A percentile compares a stretch with the other conserved stretches of the same genome.
Conservation (phyloP, 148 eudicot genomes). For the Chenopodium berlandieri region DNA sequence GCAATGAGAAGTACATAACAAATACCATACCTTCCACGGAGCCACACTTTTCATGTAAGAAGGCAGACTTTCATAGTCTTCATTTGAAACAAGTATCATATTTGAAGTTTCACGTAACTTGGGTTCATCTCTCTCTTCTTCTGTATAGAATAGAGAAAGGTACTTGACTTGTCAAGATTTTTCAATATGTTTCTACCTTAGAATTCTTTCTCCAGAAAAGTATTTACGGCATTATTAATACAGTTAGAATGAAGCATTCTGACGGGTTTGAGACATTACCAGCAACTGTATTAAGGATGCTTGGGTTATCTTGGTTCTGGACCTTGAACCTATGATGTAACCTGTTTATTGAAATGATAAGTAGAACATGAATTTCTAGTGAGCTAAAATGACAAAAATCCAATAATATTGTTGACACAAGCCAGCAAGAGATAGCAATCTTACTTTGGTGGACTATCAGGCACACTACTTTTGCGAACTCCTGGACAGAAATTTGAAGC, state of each 20-base stretch:
- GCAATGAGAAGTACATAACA: not conserved
- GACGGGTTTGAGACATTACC: conserved; percentile 7
- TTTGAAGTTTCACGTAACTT: conserved; percentile 37
- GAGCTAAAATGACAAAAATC: not conserved
- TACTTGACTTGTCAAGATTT: not conserved
- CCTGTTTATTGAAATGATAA: conserved; percentile 12
- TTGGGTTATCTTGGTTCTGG: conserved; percentile 28
- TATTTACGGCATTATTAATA: not conserved
- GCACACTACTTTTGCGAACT: conserved; percentile 30
- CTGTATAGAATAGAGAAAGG: conserved; percentile 23
- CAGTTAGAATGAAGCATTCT: not conserved
- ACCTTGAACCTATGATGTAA: conserved; percentile 21
- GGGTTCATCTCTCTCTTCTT: conserved; percentile 34
- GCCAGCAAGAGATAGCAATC: not conserved
- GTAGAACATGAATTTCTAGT: conserved; percentile 2
- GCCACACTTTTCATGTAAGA: conserved; percentile 73
- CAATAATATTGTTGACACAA: not conserved
- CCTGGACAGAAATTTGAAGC: conserved; percentile 36
- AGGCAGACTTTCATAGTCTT: conserved; percentile 82
- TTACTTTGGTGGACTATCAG: conserved; percentile 44
- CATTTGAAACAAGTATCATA: conserved; percentile 44
- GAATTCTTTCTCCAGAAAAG: not conserved
- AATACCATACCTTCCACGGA: conserved; percentile 72
- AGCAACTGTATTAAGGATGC: conserved; percentile 30
- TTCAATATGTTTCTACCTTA: not conserved